phyloP scores from a whole-genome alignment of 192 early-diverging fungal species.

The Cetraspora pellucida region DNA sequence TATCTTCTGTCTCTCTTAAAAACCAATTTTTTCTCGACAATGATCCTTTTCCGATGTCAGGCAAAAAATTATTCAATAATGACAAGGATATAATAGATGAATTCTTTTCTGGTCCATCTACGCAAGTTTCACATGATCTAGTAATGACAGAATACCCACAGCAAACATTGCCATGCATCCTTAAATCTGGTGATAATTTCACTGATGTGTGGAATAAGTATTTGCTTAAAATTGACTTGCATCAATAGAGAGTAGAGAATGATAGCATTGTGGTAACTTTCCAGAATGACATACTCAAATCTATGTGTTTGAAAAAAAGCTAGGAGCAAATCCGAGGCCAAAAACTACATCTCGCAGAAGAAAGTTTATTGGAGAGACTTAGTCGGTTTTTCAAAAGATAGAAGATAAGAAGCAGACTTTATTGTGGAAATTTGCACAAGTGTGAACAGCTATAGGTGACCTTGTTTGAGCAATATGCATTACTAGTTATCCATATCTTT shows the following conservation, averaged over 20 bases:
- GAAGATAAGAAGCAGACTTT: slow-evolving; percentile 16
- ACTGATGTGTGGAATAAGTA: slow-evolving; percentile 21
- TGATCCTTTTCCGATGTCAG: slow-evolving; percentile 7
- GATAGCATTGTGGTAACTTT: slow-evolving; percentile 11
- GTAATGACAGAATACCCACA: neutral
- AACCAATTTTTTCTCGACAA: slow-evolving; percentile 4
- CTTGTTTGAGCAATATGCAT: slow-evolving; percentile 6
- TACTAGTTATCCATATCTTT: neutral
- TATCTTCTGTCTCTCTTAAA: slow-evolving; percentile 2
- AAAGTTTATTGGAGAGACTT: slow-evolving; percentile 26
- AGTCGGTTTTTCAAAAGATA: slow-evolving; percentile 13
- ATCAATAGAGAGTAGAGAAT: slow-evolving; percentile 6
- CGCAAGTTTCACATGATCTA: neutral
- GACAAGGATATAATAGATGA: neutral
- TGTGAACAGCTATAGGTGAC: slow-evolving; percentile 6
- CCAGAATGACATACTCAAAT: slow-evolving; percentile 14
- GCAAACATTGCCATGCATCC: slow-evolving; percentile 12
- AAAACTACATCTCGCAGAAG: slow-evolving; percentile 16
- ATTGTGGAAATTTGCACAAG: slow-evolving; percentile 1
- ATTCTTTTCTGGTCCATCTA: slow-evolving; percentile 1
- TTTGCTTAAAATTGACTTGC: slow-evolving; percentile 14
- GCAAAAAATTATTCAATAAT: slow-evolving; percentile 7
- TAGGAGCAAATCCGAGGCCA: slow-evolving; percentile 11
- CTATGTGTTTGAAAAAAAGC: slow-evolving; percentile 9
- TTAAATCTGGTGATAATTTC: slow-evolving; percentile 12